Evolutionary conservation across 2,329 filamentous ascomycete species (phyloP).

Genomic region (Pseudogymnoascus sp.): DNA sequence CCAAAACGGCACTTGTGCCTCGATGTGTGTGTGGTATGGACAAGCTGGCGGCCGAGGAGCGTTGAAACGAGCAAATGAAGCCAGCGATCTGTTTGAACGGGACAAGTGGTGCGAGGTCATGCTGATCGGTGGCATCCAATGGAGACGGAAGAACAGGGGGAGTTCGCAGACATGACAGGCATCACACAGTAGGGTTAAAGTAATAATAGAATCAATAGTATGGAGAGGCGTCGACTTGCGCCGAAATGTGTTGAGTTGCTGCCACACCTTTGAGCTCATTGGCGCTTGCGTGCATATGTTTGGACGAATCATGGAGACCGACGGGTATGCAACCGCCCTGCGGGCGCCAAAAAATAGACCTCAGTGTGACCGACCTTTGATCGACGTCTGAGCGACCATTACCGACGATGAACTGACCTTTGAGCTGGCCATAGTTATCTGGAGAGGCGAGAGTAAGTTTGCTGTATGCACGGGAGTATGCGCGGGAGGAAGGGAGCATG

Average conservation of each 20-base stretch:
- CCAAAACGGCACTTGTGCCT: conserved; percentile 10
- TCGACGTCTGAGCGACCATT: not conserved
- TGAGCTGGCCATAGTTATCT: not conserved
- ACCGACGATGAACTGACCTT: not conserved
- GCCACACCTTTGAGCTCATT: not conserved
- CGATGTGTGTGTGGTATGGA: not conserved
- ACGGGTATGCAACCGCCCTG: not conserved
- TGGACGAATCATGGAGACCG: not conserved
- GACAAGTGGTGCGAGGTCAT: conserved; percentile 5
- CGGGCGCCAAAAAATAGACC: conserved; percentile 5
- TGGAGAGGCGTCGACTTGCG: not conserved
- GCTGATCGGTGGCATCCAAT: conserved; percentile 6
- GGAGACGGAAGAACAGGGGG: not conserved
- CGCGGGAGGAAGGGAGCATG: conserved; percentile 5
- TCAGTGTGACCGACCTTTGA: not conserved
- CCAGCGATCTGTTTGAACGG: conserved; percentile 4
- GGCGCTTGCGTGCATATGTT: conserved; percentile 5
- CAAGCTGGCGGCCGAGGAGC: not conserved
- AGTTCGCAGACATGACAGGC: not conserved
- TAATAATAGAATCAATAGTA: conserved; percentile 7
- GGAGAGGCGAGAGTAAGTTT: not conserved
- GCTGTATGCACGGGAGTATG: conserved; percentile 2
- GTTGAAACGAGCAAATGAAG: not conserved
- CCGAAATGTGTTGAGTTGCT: not conserved
- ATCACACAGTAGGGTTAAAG: not conserved